Base-by-base conservation (phyloP, 2,329 filamentous ascomycete genomes). In the Phialophora macrospora region DNA sequence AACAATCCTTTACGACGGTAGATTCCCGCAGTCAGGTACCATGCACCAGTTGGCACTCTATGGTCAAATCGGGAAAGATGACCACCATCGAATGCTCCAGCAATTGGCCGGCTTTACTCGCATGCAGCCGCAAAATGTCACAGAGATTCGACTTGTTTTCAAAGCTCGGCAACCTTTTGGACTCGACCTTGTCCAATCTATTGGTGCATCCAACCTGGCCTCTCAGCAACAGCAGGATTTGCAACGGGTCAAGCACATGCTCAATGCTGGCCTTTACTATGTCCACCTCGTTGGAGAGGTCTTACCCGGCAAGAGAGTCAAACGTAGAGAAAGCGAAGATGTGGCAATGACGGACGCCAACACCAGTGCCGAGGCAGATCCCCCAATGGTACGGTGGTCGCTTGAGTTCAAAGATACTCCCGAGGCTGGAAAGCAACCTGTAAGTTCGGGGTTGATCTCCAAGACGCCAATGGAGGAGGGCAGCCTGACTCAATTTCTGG, bases 21-120 rank as follows among this genome's bases (percentile, higher is more conserved):
- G 34, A 57, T 26, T 24, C 28, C 26, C 38, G 11, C 14, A 55
- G 7, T 41, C 28, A 61, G 57, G n/a, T 41, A 59, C 68, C 65
- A 88, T 88, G 86, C 85, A 88, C 76, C 86, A 88, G 78, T 80
- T 87, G 70, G 78, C 87, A 55, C 81, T 89, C 54, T 87, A 85
- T 77, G 85, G 84, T 72, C 83, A 85, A 72, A 81, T 89, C 63
- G 81, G 85, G 9, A 75, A 77, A 38, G 76, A 81, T 46, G 84
- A 86, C 72, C 85, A 88, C 78, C 79, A 84, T 73, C 85, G 86
- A 75, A 80, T 88, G 20, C 78, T 88, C 61, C 84, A 86, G 73
- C 85, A 89, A 71, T 80, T 89, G 55, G 83, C 86, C 46, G 87
- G 87, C 60, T 76, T 88, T 62, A 83, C 86, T 57, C 85, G 83